phyloP scores from a whole-genome alignment of 2,329 filamentous ascomycete species.

The Trichoderma lentiforme region DNA sequence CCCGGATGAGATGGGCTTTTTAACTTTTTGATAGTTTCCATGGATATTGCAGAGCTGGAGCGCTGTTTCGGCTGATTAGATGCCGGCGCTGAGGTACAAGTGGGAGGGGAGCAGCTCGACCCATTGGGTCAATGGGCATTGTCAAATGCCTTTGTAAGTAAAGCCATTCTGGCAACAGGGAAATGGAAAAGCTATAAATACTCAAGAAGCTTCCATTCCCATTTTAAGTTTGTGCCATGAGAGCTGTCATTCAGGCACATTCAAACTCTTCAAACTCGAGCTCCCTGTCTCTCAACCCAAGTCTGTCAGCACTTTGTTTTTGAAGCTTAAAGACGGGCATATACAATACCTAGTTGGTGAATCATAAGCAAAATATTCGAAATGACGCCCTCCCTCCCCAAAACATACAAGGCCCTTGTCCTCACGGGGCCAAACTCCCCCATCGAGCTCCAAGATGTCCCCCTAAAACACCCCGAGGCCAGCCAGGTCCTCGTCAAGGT shows the following conservation, averaged over 20 bases:
- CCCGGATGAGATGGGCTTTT: background rate
- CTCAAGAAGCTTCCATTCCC: background rate
- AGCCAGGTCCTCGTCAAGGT: slow-evolving; percentile 68
- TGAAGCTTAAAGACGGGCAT: background rate
- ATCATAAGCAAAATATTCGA: background rate
- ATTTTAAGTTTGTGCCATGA: background rate
- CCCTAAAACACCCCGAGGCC: slow-evolving; percentile 52
- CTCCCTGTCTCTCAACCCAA: background rate
- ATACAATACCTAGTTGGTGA: background rate
- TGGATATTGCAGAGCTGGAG: background rate
- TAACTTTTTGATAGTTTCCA: background rate
- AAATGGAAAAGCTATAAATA: background rate
- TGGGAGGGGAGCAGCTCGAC: background rate
- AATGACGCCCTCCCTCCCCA: slow-evolving; percentile 46
- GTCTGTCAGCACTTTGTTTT: background rate
- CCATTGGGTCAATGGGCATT: background rate
- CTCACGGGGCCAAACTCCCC: slow-evolving; percentile 51
- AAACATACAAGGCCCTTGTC: slow-evolving; percentile 65
- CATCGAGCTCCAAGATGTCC: slow-evolving; percentile 56
- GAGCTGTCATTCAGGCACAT: background rate
- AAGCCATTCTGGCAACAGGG: background rate
- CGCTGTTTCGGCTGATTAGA: background rate
- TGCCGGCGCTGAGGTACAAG: background rate
- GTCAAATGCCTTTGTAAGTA: background rate
- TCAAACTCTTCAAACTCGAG: background rate